phyloP scores from a whole-genome alignment of 129 eudicot species.

The Centaurea solstitialis region DNA sequence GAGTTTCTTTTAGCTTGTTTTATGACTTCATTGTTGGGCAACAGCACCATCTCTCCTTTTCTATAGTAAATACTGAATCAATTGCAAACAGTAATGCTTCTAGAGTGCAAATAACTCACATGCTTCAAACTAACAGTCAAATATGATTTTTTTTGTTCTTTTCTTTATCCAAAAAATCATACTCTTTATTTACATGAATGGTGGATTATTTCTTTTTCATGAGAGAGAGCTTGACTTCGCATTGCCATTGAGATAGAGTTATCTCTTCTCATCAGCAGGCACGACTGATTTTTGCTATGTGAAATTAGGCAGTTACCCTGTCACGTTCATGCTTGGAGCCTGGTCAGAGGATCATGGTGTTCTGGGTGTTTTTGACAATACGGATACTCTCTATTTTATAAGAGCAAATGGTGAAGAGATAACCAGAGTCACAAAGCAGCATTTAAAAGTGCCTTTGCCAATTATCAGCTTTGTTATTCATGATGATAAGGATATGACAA shows the following conservation, averaged over 20 bases:
- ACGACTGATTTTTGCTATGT: conserved; percentile 21
- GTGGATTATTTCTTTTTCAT: background rate
- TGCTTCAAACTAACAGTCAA: background rate
- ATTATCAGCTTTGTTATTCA: conserved; percentile 61
- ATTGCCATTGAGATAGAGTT: background rate
- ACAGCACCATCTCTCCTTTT: background rate
- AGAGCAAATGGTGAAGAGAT: conserved; percentile 91
- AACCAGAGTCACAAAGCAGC: conserved; percentile 64
- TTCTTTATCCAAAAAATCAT: background rate
- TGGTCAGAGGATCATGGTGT: conserved; percentile 95
- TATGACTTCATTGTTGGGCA: background rate
- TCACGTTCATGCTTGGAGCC: conserved; percentile 59
- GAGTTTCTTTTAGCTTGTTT: background rate
- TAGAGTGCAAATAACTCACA: background rate
- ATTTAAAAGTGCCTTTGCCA: conserved; percentile 62
- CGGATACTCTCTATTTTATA: conserved; percentile 65
- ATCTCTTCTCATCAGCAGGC: background rate
- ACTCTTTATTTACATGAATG: background rate
- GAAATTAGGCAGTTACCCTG: conserved; percentile 50
- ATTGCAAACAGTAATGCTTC: background rate
- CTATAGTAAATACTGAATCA: background rate
- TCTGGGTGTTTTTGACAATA: conserved; percentile 75
- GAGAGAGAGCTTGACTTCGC: background rate
- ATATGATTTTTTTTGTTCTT: background rate
- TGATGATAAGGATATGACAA: conserved; percentile 43